Evolutionary conservation across 2,329 filamentous ascomycete species (phyloP).

Genomic region (Cercospora zeae-maydis): DNA sequence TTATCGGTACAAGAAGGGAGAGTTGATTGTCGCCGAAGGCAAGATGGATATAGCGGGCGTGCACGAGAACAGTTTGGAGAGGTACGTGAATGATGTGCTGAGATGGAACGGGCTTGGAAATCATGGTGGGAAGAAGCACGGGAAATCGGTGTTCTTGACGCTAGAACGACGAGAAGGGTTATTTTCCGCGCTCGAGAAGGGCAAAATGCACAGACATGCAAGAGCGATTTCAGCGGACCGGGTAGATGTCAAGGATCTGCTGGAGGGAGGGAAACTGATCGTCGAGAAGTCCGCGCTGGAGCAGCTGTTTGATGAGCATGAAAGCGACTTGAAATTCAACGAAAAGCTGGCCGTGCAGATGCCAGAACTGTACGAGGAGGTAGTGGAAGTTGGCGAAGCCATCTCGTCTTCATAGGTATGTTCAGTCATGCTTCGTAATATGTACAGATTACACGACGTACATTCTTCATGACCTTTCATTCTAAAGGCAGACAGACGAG

Average conservation of each 20-base stretch:
- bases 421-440: neutral
- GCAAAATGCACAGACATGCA: constrained; percentile 61
- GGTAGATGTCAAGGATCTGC: constrained; percentile 91
- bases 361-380: constrained; percentile 14
- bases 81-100: constrained; percentile 66
- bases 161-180: constrained; percentile 54
- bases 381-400: neutral
- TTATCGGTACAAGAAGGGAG: constrained; percentile 82
- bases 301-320: constrained; percentile 68
- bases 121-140: constrained; percentile 54
- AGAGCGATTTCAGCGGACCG: constrained; percentile 67
- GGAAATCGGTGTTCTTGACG: constrained; percentile 61
- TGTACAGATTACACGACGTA: neutral
- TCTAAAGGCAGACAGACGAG: too few species aligned
- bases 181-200: constrained; percentile 55
- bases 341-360: constrained; percentile 11
- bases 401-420: neutral
- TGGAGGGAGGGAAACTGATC: constrained; percentile 79
- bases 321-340: constrained; percentile 52
- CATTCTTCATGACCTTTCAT: neutral
- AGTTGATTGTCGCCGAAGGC: constrained; percentile 81
- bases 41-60: constrained; percentile 61
- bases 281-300: constrained; percentile 79
- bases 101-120: constrained; percentile 69
- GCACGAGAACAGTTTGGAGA: constrained; percentile 37